Evolutionary conservation across 2,329 filamentous ascomycete genomes (phyloP).

Genomic region (Ceratocystiopsis sp.): DNA sequence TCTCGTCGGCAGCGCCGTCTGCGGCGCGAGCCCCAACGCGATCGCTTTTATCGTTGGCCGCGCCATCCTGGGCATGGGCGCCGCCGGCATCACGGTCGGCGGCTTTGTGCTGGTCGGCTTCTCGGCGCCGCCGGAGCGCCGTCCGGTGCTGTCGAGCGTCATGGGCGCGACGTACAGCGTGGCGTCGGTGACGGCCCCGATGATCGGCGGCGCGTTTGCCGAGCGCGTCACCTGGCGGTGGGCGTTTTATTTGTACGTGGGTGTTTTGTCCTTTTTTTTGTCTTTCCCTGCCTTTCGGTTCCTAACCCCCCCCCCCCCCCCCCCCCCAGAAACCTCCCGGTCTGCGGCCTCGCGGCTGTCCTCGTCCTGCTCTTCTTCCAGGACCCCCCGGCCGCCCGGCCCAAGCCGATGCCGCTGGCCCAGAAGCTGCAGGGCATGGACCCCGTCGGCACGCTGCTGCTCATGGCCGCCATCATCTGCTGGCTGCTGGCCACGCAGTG

Average conservation of each 20-base stretch:
- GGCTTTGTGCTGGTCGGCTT: conserved; percentile 17
- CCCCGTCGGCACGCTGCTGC: conserved; percentile 7
- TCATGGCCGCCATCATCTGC: conserved; percentile 20
- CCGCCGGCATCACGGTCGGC: conserved; percentile 24
- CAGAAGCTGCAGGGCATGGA: conserved; percentile 6
- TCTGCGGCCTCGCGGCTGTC: conserved; percentile 13
- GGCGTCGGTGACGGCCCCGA: conserved; percentile 14
- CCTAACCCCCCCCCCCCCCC: too few species aligned
- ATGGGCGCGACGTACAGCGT: conserved; percentile 25
- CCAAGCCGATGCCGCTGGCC: conserved; percentile 8
- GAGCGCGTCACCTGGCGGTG: conserved; percentile 16
- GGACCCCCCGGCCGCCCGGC: conserved; percentile 2
- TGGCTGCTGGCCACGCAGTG: conserved; percentile 29
- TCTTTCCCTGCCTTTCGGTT: too few species aligned
- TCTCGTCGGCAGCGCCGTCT: conserved; percentile 20
- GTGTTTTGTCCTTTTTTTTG: too few species aligned
- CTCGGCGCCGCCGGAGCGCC: conserved; percentile 9
- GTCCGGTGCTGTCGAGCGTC: conserved; percentile 15
- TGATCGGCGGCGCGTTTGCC: conserved; percentile 13
- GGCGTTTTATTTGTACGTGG: too few species aligned
- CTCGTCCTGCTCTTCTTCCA: conserved; percentile 10
- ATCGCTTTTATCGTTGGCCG: conserved; percentile 12
- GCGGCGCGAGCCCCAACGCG: conserved; percentile 12
- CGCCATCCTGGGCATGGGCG: conserved; percentile 14
- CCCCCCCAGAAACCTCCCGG: conserved; percentile 18